Conservation (phyloP, 192 early-diverging fungal genomes). For the Coemansia sp. region DNA sequence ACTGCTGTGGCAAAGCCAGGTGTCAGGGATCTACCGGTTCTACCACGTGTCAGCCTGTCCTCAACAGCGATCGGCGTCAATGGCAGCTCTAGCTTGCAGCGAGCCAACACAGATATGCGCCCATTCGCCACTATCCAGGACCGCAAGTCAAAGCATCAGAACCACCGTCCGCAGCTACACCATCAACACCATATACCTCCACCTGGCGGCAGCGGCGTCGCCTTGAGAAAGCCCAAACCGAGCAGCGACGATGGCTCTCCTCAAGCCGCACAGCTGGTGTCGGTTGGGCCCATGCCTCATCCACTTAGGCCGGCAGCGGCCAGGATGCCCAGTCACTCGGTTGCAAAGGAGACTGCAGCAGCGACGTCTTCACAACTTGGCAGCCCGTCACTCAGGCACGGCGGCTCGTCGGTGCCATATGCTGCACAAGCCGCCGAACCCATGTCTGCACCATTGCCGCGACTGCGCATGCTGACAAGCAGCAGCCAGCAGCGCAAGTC, state of each 20-base stretch:
- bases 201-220: conserved; percentile 1
- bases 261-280: not conserved
- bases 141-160: not conserved
- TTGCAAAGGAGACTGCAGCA: not conserved
- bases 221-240: conserved; percentile 25
- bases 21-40: conserved; percentile 25
- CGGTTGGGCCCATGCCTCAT: not conserved
- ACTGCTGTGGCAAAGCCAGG: not conserved
- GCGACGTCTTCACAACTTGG: conserved; percentile 16
- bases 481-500: conserved; percentile 16
- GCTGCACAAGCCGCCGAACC: conserved; percentile 19
- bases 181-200: not conserved
- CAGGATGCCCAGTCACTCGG: not conserved
- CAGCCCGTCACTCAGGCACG: conserved; percentile 12
- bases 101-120: conserved; percentile 41
- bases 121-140: conserved; percentile 15
- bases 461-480: conserved; percentile 31
- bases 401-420: not conserved
- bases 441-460: conserved; percentile 38
- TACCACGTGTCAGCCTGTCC: conserved; percentile 31
- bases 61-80: conserved; percentile 25
- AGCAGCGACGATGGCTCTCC: conserved; percentile 5
- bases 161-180: not conserved
- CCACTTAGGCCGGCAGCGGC: not conserved
- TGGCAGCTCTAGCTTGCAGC: conserved; percentile 23